Percentiles rank a stretch among this genome's conserved stretches.
Evolutionary conservation across 2,329 filamentous ascomycete genomes (phyloP).

Genomic region (Hymenoscyphus occultus): DNA sequence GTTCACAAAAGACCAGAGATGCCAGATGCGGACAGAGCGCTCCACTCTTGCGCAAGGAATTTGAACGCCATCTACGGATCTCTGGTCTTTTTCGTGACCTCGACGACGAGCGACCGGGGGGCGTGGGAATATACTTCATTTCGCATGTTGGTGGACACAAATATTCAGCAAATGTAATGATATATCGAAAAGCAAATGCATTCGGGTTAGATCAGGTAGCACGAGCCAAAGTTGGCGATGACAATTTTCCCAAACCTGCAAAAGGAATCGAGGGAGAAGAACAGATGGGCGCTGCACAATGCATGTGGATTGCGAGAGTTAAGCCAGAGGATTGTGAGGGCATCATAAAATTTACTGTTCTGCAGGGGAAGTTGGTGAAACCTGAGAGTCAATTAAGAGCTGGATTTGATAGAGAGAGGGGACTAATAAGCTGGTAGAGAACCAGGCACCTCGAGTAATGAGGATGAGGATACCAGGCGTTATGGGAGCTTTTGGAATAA

Average conservation of each 20-base stretch:
- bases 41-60: slow-evolving; percentile 80
- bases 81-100: slow-evolving; percentile 83
- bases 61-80: slow-evolving; percentile 83
- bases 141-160: slow-evolving; percentile 96
- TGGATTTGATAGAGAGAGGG: slow-evolving; percentile 81
- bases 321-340: slow-evolving; percentile 89
- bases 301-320: slow-evolving; percentile 88
- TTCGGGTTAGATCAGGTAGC: slow-evolving; percentile 35
- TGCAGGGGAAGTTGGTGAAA: slow-evolving; percentile 94
- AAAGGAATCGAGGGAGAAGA: slow-evolving; percentile 35
- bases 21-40: slow-evolving; percentile 93
- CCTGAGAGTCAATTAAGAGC: slow-evolving; percentile 80
- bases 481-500: background rate
- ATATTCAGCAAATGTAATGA: slow-evolving; percentile 89
- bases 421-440: slow-evolving; percentile 78
- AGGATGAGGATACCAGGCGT: background rate
- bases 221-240: slow-evolving; percentile 35
- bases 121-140: slow-evolving; percentile 95
- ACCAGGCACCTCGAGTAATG: background rate
- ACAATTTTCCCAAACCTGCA: slow-evolving; percentile 32
- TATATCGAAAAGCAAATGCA: slow-evolving; percentile 62
- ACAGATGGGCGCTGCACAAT: slow-evolving; percentile 68
- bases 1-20: slow-evolving; percentile 91
- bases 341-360: slow-evolving; percentile 79
- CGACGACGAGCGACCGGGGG: slow-evolving; percentile 83